Evolutionary conservation across 2,329 filamentous ascomycete species (phyloP).

Genomic region (Teratosphaeria destructans): DNA sequence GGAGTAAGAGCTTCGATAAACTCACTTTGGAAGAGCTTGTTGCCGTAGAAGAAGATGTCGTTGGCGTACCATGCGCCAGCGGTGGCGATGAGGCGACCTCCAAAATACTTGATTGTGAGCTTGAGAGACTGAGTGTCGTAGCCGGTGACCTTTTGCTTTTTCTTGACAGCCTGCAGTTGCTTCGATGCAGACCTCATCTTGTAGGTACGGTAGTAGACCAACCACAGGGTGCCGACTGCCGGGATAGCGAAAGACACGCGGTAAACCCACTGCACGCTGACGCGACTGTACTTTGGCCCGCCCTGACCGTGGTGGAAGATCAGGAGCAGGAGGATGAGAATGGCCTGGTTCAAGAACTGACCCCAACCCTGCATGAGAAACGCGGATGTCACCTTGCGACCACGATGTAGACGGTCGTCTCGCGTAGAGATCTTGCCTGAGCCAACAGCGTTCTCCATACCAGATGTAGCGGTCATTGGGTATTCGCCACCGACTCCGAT

Average conservation of each 20-base stretch:
- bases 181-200: conserved; percentile 87
- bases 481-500: conserved; percentile 74
- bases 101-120: conserved; percentile 72
- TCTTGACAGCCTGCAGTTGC: conserved; percentile 73
- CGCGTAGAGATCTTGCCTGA: conserved; percentile 78
- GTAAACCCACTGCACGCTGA: conserved; percentile 82
- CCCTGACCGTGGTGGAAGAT: conserved; percentile 77
- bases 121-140: conserved; percentile 81
- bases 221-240: conserved; percentile 82
- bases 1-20: conserved; percentile 78
- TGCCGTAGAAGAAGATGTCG: conserved; percentile 98
- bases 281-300: conserved; percentile 63
- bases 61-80: conserved; percentile 85
- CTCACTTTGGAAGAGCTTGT: conserved; percentile 90
- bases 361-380: conserved; percentile 99
- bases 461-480: conserved; percentile 90
- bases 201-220: conserved; percentile 90
- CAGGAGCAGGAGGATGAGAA: conserved; percentile 75
- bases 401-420: conserved; percentile 88
- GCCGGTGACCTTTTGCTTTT: conserved; percentile 75
- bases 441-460: conserved; percentile 70
- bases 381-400: conserved; percentile 87
- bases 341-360: conserved; percentile 84
- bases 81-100: conserved; percentile 75
- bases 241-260: conserved; percentile 86